Percentiles rank a stretch among this genome's conserved stretches.
phyloP scores from a whole-genome alignment of 345 rosid species.

The Cardamine resedifolia region DNA sequence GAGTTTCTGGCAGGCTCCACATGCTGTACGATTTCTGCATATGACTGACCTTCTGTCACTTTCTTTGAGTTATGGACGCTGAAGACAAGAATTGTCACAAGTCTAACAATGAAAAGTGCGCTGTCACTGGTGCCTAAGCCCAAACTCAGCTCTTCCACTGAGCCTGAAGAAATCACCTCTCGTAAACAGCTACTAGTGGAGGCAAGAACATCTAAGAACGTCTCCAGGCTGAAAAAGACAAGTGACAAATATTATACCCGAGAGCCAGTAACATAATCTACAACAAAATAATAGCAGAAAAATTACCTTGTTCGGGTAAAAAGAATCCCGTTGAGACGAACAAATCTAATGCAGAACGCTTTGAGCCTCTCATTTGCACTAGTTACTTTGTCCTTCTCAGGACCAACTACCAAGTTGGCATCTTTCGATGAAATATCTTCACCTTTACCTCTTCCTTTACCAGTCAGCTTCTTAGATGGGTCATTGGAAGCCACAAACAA shows the following conservation, averaged over 20 bases:
- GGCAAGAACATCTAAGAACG: constrained; percentile 72
- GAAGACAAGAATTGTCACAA: constrained; percentile 70
- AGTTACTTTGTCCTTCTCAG: constrained; percentile 50
- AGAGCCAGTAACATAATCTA: constrained; percentile 9
- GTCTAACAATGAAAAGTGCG: constrained; percentile 68
- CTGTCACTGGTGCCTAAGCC: constrained; percentile 66
- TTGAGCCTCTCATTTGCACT: constrained; percentile 49
- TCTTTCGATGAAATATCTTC: constrained; percentile 54
- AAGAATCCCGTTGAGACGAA: constrained; percentile 87
- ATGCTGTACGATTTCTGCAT: constrained; percentile 92
- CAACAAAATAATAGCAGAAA: background rate
- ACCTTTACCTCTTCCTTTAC: constrained; percentile 68
- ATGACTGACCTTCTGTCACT: constrained; percentile 78
- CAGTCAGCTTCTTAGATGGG: constrained; percentile 37
- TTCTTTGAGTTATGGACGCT: constrained; percentile 69
- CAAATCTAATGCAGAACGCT: constrained; percentile 75
- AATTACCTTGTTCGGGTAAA: constrained; percentile 91
- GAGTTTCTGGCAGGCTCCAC: constrained; percentile 85
- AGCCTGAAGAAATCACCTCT: constrained; percentile 69
- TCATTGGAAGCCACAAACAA: constrained; percentile 53
- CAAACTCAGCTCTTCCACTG: constrained; percentile 61
- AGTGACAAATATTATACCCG: constrained; percentile 5
- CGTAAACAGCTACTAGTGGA: constrained; percentile 57
- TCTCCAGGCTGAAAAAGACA: constrained; percentile 72
- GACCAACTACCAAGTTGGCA: constrained; percentile 42